Evolutionary conservation across 1,284 basidiomycete genomes (phyloP).

Genomic region (Papiliotrema fonsecae): DNA sequence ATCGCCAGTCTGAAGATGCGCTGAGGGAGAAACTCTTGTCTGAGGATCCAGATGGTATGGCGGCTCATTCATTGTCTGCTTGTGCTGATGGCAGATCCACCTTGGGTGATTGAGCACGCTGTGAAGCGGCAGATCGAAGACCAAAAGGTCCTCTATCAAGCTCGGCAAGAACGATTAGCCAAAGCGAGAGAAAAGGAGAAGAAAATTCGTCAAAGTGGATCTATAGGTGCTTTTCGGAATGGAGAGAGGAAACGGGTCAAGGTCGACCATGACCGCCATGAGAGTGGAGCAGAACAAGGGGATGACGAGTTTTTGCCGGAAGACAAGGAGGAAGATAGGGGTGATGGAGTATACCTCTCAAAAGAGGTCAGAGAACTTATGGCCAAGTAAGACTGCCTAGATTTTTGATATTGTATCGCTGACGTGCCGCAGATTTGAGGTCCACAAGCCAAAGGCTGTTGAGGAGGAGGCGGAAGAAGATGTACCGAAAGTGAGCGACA

Average conservation of each 20-base stretch:
- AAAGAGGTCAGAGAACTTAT: conserved; percentile 75
- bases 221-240: conserved; percentile 14
- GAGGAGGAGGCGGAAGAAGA: conserved; percentile 45
- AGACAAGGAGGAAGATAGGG: conserved; percentile 46
- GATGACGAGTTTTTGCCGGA: conserved; percentile 64
- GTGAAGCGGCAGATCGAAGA: conserved; percentile 60
- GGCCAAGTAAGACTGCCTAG: conserved; percentile 57
- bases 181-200: conserved; percentile 61
- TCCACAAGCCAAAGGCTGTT: conserved; percentile 15
- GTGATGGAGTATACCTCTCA: conserved; percentile 58
- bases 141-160: conserved; percentile 62
- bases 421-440: conserved; percentile 20
- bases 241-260: conserved; percentile 14
- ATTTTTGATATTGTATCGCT: not conserved
- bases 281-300: conserved; percentile 32
- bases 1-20: conserved; percentile 20
- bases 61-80: not conserved
- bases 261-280: conserved; percentile 28
- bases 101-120: conserved; percentile 78
- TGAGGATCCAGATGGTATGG: conserved; percentile 39
- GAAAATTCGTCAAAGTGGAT: conserved; percentile 45
- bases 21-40: conserved; percentile 27
- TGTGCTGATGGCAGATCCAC: conserved; percentile 52
- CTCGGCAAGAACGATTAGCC: conserved; percentile 59
- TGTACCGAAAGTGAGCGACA: conserved; percentile 45